phyloP scores from a whole-genome alignment of 345 rosid genomes.

The Iberis pinnata region DNA sequence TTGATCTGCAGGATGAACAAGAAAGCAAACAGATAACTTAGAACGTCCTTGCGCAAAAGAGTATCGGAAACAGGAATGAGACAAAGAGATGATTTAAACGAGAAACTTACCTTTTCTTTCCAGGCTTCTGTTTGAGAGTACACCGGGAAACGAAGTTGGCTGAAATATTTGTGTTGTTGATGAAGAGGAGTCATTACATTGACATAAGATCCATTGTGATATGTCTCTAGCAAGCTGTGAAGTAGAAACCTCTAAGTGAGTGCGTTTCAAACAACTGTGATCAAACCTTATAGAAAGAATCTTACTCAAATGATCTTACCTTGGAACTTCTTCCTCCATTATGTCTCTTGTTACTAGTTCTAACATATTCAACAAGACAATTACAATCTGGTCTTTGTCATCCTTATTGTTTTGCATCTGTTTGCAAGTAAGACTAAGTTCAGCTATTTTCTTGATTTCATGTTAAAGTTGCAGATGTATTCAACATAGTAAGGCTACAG shows the following conservation, averaged over 20 bases:
- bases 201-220: constrained; percentile 40
- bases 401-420: constrained; percentile 40
- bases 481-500: constrained; percentile 9
- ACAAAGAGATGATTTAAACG: constrained; percentile 4
- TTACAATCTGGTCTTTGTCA: constrained; percentile 47
- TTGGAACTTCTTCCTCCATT: constrained; percentile 45
- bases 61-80: constrained; percentile 1
- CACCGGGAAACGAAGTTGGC: constrained; percentile 40
- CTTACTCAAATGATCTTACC: constrained; percentile 31
- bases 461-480: neutral
- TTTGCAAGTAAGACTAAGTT: constrained; percentile 8
- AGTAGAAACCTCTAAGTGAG: constrained; percentile 11
- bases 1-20: constrained; percentile 33
- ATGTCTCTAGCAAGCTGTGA: constrained; percentile 36
- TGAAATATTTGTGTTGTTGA: constrained; percentile 38
- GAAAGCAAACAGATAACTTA: constrained; percentile 14
- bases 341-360: constrained; percentile 57
- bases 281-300: constrained; percentile 10
- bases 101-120: constrained; percentile 44
- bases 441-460: constrained; percentile 4
- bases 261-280: constrained; percentile 14
- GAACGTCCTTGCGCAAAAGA: constrained; percentile 10
- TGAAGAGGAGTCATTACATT: constrained; percentile 53
- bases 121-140: constrained; percentile 45
- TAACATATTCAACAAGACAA: constrained; percentile 48